phyloP scores from a whole-genome alignment of 2,329 filamentous ascomycete genomes.

The Trichoderma atrobrunneum region DNA sequence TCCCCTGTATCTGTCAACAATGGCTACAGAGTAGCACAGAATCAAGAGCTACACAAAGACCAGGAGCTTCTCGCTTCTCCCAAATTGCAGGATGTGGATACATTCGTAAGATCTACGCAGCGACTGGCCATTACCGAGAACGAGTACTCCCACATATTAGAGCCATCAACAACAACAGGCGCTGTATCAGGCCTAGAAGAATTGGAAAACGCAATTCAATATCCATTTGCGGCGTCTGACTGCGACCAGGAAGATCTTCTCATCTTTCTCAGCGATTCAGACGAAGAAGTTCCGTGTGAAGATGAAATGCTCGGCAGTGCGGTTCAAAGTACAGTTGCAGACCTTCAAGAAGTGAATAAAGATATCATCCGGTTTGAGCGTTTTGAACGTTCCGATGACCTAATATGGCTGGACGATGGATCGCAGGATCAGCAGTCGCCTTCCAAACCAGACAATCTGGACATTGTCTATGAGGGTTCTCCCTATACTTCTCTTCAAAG shows the following conservation, averaged over 20 bases:
- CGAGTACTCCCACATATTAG: no score
- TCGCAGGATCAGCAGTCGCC: not conserved
- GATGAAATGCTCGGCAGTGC: not conserved
- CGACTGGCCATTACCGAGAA: not conserved
- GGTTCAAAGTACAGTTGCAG: not conserved
- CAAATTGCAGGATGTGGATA: not conserved
- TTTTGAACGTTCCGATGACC: slow-evolving; percentile 5
- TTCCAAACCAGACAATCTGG: not conserved
- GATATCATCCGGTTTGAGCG: not conserved
- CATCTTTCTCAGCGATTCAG: not conserved
- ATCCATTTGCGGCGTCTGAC: no score
- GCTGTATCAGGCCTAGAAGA: not conserved
- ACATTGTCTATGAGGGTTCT: not conserved
- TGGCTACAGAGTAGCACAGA: not conserved
- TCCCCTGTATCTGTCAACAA: not conserved
- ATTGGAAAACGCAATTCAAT: not conserved
- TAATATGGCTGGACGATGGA: slow-evolving; percentile 6
- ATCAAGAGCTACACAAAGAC: not conserved
- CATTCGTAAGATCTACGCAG: not conserved
- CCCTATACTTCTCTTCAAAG: not conserved
- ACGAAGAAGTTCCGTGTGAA: not conserved
- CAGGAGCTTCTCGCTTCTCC: not conserved
- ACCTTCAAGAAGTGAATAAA: not conserved
- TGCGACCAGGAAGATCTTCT: not conserved
- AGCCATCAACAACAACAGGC: not conserved